A percentile compares a stretch with the other conserved stretches of the same genome.
phyloP scores from a whole-genome alignment of 345 rosid species.

The Sonneratia caseolaris region DNA sequence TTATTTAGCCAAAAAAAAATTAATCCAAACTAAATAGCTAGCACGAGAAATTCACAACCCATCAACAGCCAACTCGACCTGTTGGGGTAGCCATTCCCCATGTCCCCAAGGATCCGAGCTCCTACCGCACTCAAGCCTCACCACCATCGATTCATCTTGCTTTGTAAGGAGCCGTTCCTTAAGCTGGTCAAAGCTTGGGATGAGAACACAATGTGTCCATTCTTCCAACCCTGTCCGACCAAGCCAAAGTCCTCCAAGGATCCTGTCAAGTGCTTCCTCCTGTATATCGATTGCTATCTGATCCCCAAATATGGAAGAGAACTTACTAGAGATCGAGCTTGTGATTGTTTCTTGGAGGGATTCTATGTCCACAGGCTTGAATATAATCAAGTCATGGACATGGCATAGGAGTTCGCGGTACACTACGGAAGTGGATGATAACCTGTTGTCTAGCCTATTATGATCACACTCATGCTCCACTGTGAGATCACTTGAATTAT shows the following conservation, averaged over 20 bases:
- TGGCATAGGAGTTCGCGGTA: constrained; percentile 43
- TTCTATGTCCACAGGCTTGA: constrained; percentile 63
- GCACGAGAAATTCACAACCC: constrained; percentile 21
- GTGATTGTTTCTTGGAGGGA: constrained; percentile 28
- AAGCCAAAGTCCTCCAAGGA: constrained; percentile 57
- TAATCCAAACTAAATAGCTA: constrained; percentile 7
- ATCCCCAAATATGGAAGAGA: constrained; percentile 26
- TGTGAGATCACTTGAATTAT: constrained; percentile 85
- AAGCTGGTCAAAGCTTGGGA: constrained; percentile 51
- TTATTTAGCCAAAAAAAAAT: constrained; percentile 33
- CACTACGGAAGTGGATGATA: constrained; percentile 23
- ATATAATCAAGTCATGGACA: constrained; percentile 51
- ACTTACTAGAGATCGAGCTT: constrained; percentile 38
- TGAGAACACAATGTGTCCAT: constrained; percentile 64
- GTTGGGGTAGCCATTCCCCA: constrained; percentile 55
- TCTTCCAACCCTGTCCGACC: constrained; percentile 59
- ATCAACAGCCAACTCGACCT: constrained; percentile 43
- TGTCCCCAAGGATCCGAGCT: constrained; percentile 23
- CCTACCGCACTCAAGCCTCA: constrained; percentile 44
- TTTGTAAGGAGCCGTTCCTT: constrained; percentile 19
- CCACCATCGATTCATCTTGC: constrained; percentile 23
- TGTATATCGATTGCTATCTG: constrained; percentile 37
- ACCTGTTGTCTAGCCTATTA: constrained; percentile 31
- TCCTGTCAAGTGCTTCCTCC: constrained; percentile 65
- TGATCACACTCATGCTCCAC: constrained; percentile 67